These are phyloP conservation scores for Stemphylium vesicarium DNA, from an alignment of 2,329 filamentous ascomycete species.

Conservation along the genomic window DNA sequence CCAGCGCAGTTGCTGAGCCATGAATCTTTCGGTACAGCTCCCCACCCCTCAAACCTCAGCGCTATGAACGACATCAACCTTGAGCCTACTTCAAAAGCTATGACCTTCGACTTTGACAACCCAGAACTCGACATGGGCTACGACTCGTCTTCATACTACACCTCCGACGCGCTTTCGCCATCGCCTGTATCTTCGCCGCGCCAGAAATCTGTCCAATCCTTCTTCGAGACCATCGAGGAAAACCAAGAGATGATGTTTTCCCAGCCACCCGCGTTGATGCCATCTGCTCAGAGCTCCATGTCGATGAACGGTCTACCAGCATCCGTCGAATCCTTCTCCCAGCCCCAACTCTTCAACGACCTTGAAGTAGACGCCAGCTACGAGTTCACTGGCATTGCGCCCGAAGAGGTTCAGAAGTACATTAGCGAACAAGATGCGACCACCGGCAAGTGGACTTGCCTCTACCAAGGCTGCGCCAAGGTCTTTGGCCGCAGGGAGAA, in stretches of 20 bases:
- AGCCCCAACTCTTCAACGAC: conserved; percentile 44
- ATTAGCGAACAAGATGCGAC: conserved; percentile 55
- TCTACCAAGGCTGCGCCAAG: conserved; percentile 77
- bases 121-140: conserved; percentile 54
- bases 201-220: conserved; percentile 43
- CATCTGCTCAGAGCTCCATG: conserved; percentile 31
- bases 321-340: conserved; percentile 25
- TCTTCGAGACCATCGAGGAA: conserved; percentile 44
- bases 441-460: conserved; percentile 56
- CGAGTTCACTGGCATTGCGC: conserved; percentile 81
- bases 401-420: conserved; percentile 70
- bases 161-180: conserved; percentile 58
- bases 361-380: conserved; percentile 66
- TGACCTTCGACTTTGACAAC: conserved; percentile 49
- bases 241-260: conserved; percentile 43
- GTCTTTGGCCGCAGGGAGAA: conserved; percentile 97
- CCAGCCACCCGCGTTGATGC: conserved; percentile 37
- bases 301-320: conserved; percentile 26
- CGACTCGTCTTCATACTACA: conserved; percentile 58
- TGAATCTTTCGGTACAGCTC: conserved; percentile 59
- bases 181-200: conserved; percentile 48
- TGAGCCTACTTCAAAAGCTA: conserved; percentile 47
- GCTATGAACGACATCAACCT: conserved; percentile 57
- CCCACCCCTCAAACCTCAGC: conserved; percentile 66
- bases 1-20: conserved; percentile 47